Evolutionary conservation across 2,329 filamentous ascomycete species (phyloP), one percentile per base, ranked within the genome.

Genomic region (Exophiala xenobiotica): DNA sequence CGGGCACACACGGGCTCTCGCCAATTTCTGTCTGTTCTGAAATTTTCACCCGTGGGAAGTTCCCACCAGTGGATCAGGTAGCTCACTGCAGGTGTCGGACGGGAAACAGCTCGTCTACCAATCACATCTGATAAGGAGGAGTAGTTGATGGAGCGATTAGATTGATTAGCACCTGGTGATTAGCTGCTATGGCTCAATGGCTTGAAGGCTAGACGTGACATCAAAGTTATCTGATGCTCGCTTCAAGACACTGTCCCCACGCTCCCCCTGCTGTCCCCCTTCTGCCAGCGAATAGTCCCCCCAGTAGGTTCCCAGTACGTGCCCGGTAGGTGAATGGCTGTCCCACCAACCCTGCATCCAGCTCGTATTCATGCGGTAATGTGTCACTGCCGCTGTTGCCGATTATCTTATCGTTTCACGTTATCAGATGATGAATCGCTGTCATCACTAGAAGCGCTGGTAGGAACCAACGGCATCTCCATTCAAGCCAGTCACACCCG

Each of bases 151-250:
- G 38, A 40, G 20, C 38, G 38, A 40, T 40, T 18, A 24, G 38
- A 24, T 24, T 24, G 38, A 24, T 40, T 40, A 40, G 38, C 38
- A 11, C n/a, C n/a, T n/a, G n/a, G n/a, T n/a, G n/a, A n/a, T n/a
- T n/a, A n/a, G n/a, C n/a, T n/a, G n/a, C n/a, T n/a, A n/a, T n/a
- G n/a, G n/a, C n/a, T n/a, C n/a, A n/a, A n/a, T n/a, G n/a, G 19
- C 20, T 16, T 18, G 11, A 31, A n/a, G 14, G 4, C 14, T 12
- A 18, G 37, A 40, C 20, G 19, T 40, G 38, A 22, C 38, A 40
- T 40, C 38, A 40, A 40, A 40, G 38, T 40, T 40, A 40, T 40
- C 38, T 22, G 38, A 40, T 40, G 38, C 31, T 40, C 38, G 38
- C 38, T 40, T 24, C 38, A 23, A 3, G 38, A 18, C 9, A 22